Conservation (phyloP, 768 basidiomycete species). For the Amanita rimosa region DNA sequence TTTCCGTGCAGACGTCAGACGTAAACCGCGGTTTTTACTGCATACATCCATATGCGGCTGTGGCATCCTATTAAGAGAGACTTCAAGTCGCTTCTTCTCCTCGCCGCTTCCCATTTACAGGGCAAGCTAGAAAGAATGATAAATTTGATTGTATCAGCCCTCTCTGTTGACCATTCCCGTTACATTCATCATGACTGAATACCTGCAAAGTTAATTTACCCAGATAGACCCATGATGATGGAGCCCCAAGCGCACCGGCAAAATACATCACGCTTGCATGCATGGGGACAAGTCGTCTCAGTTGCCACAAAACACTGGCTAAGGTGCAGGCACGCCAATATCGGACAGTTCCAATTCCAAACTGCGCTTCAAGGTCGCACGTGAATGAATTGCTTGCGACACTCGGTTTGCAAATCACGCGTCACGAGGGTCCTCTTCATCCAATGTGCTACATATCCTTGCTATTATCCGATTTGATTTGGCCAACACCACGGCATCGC, state of each 20-base stretch:
- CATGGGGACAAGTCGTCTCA: constrained; percentile 1
- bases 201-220: neutral
- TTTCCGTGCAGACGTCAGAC: too few relatives aligned
- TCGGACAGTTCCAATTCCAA: neutral
- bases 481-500: neutral
- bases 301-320: neutral
- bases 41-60: neutral
- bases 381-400: neutral
- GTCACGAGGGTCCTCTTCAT: neutral
- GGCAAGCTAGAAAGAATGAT: neutral
- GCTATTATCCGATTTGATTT: neutral
- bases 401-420: neutral
- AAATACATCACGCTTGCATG: neutral
- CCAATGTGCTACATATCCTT: neutral
- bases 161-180: neutral
- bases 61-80: too few relatives aligned
- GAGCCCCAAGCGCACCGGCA: neutral
- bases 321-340: neutral
- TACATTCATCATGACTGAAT: constrained; percentile 2
- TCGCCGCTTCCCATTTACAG: constrained; percentile 1
- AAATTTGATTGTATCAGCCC: constrained; percentile 2
- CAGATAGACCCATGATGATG: constrained; percentile 1
- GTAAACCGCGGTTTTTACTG: neutral
- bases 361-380: too few relatives aligned
- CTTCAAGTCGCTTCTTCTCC: neutral